These are phyloP conservation scores for Chrysanthemum makinoi DNA, from an alignment of 129 eudicot species.

Conservation along the genomic window DNA sequence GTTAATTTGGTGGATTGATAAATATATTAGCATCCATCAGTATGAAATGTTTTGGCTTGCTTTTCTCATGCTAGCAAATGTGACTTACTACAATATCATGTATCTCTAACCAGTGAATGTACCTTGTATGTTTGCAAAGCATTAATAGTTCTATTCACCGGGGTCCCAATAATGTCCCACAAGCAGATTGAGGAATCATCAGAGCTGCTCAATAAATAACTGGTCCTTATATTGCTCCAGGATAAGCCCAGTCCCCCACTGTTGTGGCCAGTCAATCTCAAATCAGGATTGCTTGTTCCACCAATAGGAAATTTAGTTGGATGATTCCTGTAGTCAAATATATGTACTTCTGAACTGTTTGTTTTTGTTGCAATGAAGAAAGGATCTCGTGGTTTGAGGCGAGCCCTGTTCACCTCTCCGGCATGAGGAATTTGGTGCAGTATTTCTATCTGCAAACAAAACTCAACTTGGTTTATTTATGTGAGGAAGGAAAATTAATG, in stretches of 20 bases:
- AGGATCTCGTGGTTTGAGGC: constrained; percentile 84
- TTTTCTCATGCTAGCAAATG: not conserved
- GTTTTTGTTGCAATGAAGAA: constrained; percentile 80
- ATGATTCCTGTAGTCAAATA: constrained; percentile 69
- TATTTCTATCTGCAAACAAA: constrained; percentile 63
- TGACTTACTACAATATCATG: not conserved
- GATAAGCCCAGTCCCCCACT: constrained; percentile 81
- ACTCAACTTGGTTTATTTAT: not conserved
- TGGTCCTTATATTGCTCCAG: constrained; percentile 77
- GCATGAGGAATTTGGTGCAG: constrained; percentile 78
- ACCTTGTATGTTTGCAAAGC: constrained; percentile 84
- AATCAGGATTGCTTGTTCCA: constrained; percentile 75
- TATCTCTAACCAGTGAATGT: constrained; percentile 13
- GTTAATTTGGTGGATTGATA: not conserved
- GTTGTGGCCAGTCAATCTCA: constrained; percentile 75
- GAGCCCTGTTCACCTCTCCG: constrained; percentile 92
- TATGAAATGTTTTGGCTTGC: not conserved
- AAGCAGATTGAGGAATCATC: constrained; percentile 81
- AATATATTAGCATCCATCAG: not conserved
- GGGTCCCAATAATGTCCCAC: constrained; percentile 79
- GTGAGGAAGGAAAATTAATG: not conserved
- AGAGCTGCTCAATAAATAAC: constrained; percentile 73
- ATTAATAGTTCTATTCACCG: constrained; percentile 53
- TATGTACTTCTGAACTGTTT: constrained; percentile 62
- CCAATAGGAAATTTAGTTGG: constrained; percentile 69